Base-by-base conservation (phyloP, 371 early-diverging fungal species). In the Chytridium lagenaria region DNA sequence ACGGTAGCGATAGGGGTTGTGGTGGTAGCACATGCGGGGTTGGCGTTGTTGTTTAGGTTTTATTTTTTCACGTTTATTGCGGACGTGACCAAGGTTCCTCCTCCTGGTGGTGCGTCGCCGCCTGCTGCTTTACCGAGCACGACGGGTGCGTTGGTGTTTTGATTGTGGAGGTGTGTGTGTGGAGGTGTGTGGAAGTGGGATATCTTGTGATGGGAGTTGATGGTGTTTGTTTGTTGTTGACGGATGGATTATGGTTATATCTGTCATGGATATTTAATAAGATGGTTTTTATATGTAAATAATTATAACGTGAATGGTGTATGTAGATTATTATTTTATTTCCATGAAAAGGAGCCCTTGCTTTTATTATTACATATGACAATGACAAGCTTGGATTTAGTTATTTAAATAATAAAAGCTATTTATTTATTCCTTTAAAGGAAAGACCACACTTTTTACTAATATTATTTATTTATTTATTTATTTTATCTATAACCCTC, bases 31-130 rank as follows among this genome's bases (percentile, higher is more conserved):
- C 94, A 95, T 73, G 90, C 86, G 5, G 82, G 87, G 10, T 85
- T 97, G 68, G 90, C 92, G 7, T 64, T 95, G 52, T 70, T 93
- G 19, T 90, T 97, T 75, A 94, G 95, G 81, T 81, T 92, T 74
- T 80, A 86, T 67, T 97, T 97, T 81, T 97, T 87, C 69, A 76
- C 10, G 34, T 61, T 61, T 34, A 61, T 61, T 36, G 30, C 61
- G 61, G 61, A 61, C 26, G 61, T 61, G 34, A 12, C 36, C 34
- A 61, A 61, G 7, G 12, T 19, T 12, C 44, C 44, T 12, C 12
- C 44, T 44, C 44, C 44, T 44, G 7, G 12, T 12, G 44, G 12
- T 44, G 7, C 44, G 44, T 19, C 44, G 19, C 12, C 44, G 7
- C 19, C 44, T 44, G 7, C 44, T 7, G 44, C 44, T 19, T 7